phyloP scores from a whole-genome alignment of 2,329 filamentous ascomycete genomes.

The Diaporthe batatas region DNA sequence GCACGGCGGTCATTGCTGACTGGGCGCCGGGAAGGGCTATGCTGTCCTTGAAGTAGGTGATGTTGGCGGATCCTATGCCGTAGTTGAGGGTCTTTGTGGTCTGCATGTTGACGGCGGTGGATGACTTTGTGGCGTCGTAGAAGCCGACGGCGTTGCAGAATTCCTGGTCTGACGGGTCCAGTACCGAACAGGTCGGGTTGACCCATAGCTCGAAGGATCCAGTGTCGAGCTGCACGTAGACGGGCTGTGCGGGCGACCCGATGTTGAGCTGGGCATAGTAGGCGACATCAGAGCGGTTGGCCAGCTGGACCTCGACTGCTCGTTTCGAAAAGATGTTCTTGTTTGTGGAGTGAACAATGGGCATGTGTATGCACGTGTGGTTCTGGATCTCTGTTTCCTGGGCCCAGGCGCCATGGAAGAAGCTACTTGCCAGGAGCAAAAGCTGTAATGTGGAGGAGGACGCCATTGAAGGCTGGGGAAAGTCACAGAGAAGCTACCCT shows the following conservation, averaged over 20 bases:
- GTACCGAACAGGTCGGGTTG: constrained; percentile 69
- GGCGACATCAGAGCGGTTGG: constrained; percentile 66
- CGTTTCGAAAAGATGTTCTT: constrained; percentile 56
- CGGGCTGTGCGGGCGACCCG: constrained; percentile 66
- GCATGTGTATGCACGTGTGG: constrained; percentile 54
- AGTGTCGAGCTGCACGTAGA: constrained; percentile 70
- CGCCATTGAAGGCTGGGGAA: constrained; percentile 49
- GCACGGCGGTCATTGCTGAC: constrained; percentile 63
- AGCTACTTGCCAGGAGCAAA: constrained; percentile 45
- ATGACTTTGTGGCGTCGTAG: constrained; percentile 59
- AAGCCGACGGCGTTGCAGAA: constrained; percentile 62
- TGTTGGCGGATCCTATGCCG: constrained; percentile 64
- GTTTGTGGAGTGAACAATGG: constrained; percentile 60
- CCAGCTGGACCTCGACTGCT: constrained; percentile 59
- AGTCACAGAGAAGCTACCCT: constrained; percentile 38
- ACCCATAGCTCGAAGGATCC: constrained; percentile 73
- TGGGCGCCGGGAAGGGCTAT: constrained; percentile 58
- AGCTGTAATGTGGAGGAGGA: constrained; percentile 43
- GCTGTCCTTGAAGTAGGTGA: constrained; percentile 63
- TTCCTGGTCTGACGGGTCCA: constrained; percentile 56
- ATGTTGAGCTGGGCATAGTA: constrained; percentile 65
- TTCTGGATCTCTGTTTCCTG: constrained; percentile 45
- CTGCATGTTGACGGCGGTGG: constrained; percentile 52
- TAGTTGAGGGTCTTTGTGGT: constrained; percentile 60
- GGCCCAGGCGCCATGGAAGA: constrained; percentile 40